Base-by-base conservation (phyloP, 331 rosid genomes). In the Cydonia oblonga region DNA sequence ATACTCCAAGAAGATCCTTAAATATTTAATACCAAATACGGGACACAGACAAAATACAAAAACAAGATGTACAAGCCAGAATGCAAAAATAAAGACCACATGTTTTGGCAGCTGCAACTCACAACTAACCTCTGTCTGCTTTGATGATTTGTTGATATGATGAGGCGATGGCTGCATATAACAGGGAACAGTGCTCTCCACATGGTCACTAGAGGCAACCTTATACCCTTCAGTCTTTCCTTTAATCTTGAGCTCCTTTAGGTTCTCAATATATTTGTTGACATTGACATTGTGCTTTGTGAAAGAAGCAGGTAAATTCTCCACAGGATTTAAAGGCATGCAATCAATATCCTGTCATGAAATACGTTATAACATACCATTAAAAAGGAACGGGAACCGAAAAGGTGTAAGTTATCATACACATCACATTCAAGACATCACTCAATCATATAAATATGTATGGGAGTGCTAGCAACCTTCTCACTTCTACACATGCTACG, bases 291-390 rank as follows among this genome's bases (percentile, higher is more conserved):
- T 80, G 64, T 75, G 88, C 85, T 84, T 87, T 53, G 70, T 66
- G 56, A 88, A 78, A 80, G 90, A 86, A 28, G 84, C 90, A 60
- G 97, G 89, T 84, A 91, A 70, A 81, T 78, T 95, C 76, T 91
- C 97, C 66, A 76, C 63, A 53, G 93, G 96, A 85, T 87, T 81
- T 76, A 83, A 66, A 74, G 98, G 98, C 97, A 91, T 91, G 87
- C 99, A 95, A 74, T 95, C 92, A 70, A 88, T 83, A 86, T 95
- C 99, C 97, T 95, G 96, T 65, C 64, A 83, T 46, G 58, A 29
- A 42, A 74, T 60, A 59, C 24, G 74, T 70, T 72, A 78, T 63
- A 77, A 61, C 20, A 42, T 72, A 66, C 72, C 46, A 81, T 64
- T 72, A n/a, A 67, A 77, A 38, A 25, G 52, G 42, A 62, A 38